Base-by-base conservation (phyloP, 192 early-diverging fungal species). In the Umbelopsis ramanniana region DNA sequence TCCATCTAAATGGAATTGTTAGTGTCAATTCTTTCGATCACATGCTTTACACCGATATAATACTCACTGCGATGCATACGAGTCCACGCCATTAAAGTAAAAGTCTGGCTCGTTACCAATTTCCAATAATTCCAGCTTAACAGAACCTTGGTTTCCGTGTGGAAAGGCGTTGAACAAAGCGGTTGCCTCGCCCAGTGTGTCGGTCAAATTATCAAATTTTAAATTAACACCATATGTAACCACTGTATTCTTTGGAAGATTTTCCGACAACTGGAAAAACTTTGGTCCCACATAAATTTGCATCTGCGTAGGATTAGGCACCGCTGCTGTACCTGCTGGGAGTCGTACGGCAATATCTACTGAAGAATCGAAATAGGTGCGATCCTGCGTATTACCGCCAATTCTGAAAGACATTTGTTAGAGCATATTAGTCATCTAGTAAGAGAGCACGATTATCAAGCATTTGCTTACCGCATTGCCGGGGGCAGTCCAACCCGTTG, bases 61-160 rank as follows among this genome's bases (percentile, higher is more conserved):
- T 6, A 33, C 33, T 37, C 26, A 63, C 57, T 26, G 23, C 11
- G 23, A 11, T 14, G 57, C 57, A 37, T 63, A 63, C 8, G 57
- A 63, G 37, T 63, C 33, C 26, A 63, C 57, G 7, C 57, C 33
- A 17, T 63, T 33, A 37, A 63, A 63, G 57, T 63, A 63, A 29
- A 63, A 63, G 35, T 63, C 57, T 37, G 57, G 33, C 17, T 63
- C 57, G 33, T 63, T 63, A n/a, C 57, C 57, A 33, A 63, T 63
- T 33, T 63, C 57, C 15, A 63, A 4, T 17, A 29, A 29, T 29
- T 63, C 57, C 6, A 63, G 29, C 26, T 37, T 14, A 4, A 63
- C 57, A 9, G 12, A 12, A 7, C 57, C 57, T 37, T 29, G 29
- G 8, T 14, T 63, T 37, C 33, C 57, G 12, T n/a, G 8, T 11